phyloP scores from a whole-genome alignment of 352 stramenopile species.

The Phytophthora tentaculata region DNA sequence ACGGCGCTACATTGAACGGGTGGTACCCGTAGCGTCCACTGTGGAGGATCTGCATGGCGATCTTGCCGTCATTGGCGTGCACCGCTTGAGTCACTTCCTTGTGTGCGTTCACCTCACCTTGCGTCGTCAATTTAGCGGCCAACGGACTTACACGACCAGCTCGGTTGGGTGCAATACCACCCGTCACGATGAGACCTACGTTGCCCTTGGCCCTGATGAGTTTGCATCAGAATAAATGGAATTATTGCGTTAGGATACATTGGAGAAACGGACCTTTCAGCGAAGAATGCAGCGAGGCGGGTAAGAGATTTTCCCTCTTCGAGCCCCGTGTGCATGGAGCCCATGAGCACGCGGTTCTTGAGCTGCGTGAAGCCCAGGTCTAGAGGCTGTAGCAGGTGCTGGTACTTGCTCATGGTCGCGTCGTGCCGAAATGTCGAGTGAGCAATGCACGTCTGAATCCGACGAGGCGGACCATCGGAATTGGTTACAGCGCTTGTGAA shows the following conservation, averaged over 20 bases:
- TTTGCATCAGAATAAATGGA: background rate
- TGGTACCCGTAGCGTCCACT: constrained; percentile 97
- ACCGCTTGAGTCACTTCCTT: constrained; percentile 94
- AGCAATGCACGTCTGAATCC: constrained; percentile 10
- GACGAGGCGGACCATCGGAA: constrained; percentile 16
- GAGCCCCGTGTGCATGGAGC: constrained; percentile 93
- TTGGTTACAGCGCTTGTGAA: too few species aligned
- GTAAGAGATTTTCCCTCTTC: constrained; percentile 83
- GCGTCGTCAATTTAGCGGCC: constrained; percentile 93
- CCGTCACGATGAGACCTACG: constrained; percentile 95
- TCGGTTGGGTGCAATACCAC: constrained; percentile 93
- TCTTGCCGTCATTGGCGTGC: constrained; percentile 86
- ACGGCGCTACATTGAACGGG: constrained; percentile 94
- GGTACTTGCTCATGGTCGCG: constrained; percentile 69
- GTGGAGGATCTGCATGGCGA: constrained; percentile 94
- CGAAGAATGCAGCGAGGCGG: constrained; percentile 95
- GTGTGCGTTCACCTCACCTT: constrained; percentile 90
- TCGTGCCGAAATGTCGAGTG: background rate
- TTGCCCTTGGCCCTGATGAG: constrained; percentile 83
- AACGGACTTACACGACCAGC: constrained; percentile 93
- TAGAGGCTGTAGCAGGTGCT: constrained; percentile 76
- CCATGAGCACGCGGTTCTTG: constrained; percentile 91
- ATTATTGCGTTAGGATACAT: constrained; percentile 2
- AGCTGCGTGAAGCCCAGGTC: constrained; percentile 85
- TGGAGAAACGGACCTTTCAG: constrained; percentile 67